These are phyloP conservation scores for Cadophora malorum DNA, from an alignment of 2,329 filamentous ascomycete species.

Conservation along the genomic window DNA sequence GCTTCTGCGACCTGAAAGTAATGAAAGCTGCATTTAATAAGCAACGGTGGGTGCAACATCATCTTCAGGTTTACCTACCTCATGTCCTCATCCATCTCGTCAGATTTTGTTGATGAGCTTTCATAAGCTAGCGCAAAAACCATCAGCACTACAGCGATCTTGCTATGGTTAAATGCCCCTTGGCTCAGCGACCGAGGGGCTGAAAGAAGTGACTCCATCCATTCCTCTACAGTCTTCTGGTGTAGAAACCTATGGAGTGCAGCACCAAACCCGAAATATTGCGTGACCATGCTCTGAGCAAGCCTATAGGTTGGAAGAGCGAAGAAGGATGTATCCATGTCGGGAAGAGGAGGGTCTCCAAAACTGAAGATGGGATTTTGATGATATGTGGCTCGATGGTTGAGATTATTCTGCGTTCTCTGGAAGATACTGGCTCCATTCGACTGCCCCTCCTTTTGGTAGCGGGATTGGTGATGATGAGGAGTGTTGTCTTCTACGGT, in stretches of 20 bases:
- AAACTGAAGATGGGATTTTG: constrained; percentile 25
- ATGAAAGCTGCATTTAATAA: constrained; percentile 25
- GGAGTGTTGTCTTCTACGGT: not conserved
- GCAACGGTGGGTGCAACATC: not conserved
- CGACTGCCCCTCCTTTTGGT: not conserved
- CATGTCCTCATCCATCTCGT: constrained; percentile 13
- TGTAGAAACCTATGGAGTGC: constrained; percentile 65
- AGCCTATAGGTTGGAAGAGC: constrained; percentile 46
- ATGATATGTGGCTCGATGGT: constrained; percentile 14
- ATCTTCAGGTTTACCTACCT: constrained; percentile 14
- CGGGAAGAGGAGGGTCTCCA: constrained; percentile 41
- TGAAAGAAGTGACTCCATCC: constrained; percentile 52
- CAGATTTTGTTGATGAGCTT: constrained; percentile 35
- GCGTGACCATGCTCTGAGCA: constrained; percentile 50
- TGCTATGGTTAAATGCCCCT: constrained; percentile 49
- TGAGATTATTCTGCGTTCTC: constrained; percentile 23
- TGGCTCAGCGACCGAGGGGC: constrained; percentile 40
- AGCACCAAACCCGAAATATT: constrained; percentile 64
- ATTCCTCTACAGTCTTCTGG: constrained; percentile 55
- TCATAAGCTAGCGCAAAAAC: constrained; percentile 53
- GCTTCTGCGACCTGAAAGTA: constrained; percentile 51
- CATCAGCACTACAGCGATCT: constrained; percentile 55
- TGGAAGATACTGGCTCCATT: constrained; percentile 21
- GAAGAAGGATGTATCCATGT: constrained; percentile 43
- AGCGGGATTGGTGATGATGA: not conserved